These are phyloP conservation scores for Mycosphaerella arachidis DNA, from an alignment of 2,329 filamentous ascomycete species.

Conservation along the genomic window DNA sequence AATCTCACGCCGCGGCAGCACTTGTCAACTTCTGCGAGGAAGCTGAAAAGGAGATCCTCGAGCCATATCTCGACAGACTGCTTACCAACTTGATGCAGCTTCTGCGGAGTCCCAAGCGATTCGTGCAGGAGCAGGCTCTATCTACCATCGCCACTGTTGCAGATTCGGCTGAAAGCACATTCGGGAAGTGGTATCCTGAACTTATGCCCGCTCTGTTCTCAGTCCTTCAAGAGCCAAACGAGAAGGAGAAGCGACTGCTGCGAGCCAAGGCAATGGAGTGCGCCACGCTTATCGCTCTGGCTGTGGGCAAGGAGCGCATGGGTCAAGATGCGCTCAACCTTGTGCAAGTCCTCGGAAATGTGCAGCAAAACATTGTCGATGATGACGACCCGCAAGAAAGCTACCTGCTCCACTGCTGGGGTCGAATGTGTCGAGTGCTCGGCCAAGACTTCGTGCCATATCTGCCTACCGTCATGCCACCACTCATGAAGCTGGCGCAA, in stretches of 20 bases:
- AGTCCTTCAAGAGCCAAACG: constrained; percentile 82
- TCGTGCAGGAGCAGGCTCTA: constrained; percentile 94
- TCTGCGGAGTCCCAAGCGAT: constrained; percentile 86
- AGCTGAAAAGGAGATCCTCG: constrained; percentile 84
- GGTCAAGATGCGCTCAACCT: constrained; percentile 80
- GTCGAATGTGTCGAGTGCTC: constrained; percentile 94
- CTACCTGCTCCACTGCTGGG: constrained; percentile 98
- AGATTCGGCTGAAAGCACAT: constrained; percentile 94
- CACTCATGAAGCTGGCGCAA: constrained; percentile 81
- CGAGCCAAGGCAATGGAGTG: constrained; percentile 99
- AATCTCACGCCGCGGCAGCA: constrained; percentile 95
- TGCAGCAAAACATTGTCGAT: constrained; percentile 82
- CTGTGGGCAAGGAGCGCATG: constrained; percentile 89
- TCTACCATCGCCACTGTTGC: constrained; percentile 98
- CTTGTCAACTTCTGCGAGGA: constrained; percentile 99
- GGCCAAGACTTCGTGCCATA: constrained; percentile 88
- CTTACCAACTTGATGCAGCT: constrained; percentile 81
- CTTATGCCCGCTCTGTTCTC: constrained; percentile 93
- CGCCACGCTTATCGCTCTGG: constrained; percentile 89
- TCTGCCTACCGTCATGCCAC: constrained; percentile 88
- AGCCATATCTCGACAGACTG: constrained; percentile 87
- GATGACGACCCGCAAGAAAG: constrained; percentile 92
- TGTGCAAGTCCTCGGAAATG: constrained; percentile 79
- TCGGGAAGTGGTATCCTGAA: constrained; percentile 90
- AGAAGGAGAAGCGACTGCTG: constrained; percentile 86